A percentile compares a stretch with the other conserved stretches of the same genome.
Conservation (phyloP, 2,329 filamentous ascomycete species). For the Aspergillus brasiliensis region DNA sequence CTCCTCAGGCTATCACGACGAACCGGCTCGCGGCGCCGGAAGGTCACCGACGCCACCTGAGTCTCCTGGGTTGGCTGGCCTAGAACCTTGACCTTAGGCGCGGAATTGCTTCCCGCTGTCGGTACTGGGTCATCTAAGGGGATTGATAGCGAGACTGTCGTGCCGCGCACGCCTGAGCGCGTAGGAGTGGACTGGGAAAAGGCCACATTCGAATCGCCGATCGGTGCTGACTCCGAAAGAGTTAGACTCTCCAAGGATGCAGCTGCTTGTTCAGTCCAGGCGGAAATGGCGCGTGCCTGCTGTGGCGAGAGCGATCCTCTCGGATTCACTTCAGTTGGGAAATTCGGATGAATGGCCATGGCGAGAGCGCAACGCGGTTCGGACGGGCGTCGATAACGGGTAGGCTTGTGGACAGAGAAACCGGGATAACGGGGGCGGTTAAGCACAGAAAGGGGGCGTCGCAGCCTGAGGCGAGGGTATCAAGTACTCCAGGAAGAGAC, state of each 20-base stretch:
- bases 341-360: slow-evolving; percentile 48
- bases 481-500: background rate
- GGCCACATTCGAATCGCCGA: slow-evolving; percentile 40
- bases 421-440: background rate
- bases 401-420: background rate
- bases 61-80: slow-evolving; percentile 20
- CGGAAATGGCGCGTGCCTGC: slow-evolving; percentile 62
- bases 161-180: slow-evolving; percentile 51
- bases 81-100: slow-evolving; percentile 31
- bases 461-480: background rate
- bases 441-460: background rate
- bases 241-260: slow-evolving; percentile 40
- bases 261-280: slow-evolving; percentile 61
- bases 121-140: slow-evolving; percentile 65
- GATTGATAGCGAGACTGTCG: slow-evolving; percentile 69
- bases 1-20: slow-evolving; percentile 64
- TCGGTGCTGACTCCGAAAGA: slow-evolving; percentile 30
- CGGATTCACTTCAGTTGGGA: slow-evolving; percentile 27
- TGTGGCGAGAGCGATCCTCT: slow-evolving; percentile 36
- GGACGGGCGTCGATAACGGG: background rate
- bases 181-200: slow-evolving; percentile 58
- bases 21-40: slow-evolving; percentile 56
- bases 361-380: slow-evolving; percentile 3
- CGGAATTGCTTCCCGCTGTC: slow-evolving; percentile 31
- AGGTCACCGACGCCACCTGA: slow-evolving; percentile 42